phyloP scores from a whole-genome alignment of 441 rosid species.

The Dalechampia spathulata region DNA sequence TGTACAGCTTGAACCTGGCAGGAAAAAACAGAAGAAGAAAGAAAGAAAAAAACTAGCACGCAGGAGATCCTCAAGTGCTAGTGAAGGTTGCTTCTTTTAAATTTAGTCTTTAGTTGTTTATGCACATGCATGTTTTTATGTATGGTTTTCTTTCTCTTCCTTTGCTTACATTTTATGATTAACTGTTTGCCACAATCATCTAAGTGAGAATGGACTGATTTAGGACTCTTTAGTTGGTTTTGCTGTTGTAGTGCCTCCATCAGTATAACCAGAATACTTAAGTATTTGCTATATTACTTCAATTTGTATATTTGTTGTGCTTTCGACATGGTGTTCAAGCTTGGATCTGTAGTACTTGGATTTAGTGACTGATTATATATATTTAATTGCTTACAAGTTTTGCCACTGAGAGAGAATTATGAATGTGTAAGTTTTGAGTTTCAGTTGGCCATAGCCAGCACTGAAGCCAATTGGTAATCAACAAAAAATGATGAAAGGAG shows the following conservation, averaged over 20 bases:
- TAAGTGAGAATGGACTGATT: neutral
- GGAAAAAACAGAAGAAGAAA: slow-evolving; percentile 41
- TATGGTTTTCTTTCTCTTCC: neutral
- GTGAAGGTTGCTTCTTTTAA: slow-evolving; percentile 34
- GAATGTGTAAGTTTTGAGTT: neutral
- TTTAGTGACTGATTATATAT: neutral
- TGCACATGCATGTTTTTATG: neutral
- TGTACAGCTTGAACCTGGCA: slow-evolving; percentile 19
- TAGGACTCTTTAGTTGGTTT: neutral
- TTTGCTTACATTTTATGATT: neutral
- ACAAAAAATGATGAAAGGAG: neutral
- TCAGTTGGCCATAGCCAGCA: neutral
- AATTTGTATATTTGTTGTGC: neutral
- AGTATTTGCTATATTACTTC: too few species aligned
- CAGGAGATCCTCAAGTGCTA: slow-evolving; percentile 25
- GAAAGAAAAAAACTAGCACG: slow-evolving; percentile 34
- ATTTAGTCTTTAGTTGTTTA: neutral
- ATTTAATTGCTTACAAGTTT: neutral
- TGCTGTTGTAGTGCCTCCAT: neutral
- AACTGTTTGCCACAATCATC: neutral
- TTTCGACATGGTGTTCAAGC: too few species aligned
- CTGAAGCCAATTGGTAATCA: neutral
- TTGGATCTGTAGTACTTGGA: too few species aligned
- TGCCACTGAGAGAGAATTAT: neutral
- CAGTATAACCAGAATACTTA: too few species aligned